A percentile compares a stretch with the other conserved stretches of the same genome.
Conservation (phyloP, 1,284 basidiomycete species). For the Waitea zeae region DNA sequence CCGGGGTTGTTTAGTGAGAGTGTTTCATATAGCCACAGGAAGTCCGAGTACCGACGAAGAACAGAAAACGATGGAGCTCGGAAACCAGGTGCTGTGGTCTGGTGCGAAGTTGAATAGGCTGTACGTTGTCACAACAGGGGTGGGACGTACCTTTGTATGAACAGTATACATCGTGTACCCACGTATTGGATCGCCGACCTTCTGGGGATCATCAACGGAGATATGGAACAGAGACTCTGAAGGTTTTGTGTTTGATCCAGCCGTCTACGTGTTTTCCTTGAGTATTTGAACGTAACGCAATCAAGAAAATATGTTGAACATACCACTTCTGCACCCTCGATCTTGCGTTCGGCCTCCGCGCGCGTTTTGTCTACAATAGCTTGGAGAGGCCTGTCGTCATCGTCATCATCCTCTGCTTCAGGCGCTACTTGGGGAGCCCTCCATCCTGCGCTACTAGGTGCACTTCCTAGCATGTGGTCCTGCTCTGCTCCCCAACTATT, state of each 20-base stretch:
- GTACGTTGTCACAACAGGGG: conserved; percentile 2
- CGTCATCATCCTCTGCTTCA: neutral
- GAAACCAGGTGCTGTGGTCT: conserved; percentile 76
- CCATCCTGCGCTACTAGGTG: neutral
- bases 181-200: conserved; percentile 82
- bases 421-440: too few relatives aligned
- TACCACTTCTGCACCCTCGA: neutral
- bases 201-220: conserved; percentile 83
- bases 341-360: neutral
- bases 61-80: conserved; percentile 77
- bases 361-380: neutral
- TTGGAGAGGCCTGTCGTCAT: neutral
- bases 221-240: conserved; percentile 53
- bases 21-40: conserved; percentile 91
- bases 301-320: neutral
- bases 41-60: conserved; percentile 90
- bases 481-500: conserved; percentile 3
- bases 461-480: conserved; percentile 9
- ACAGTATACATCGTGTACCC: conserved; percentile 93
- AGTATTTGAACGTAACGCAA: neutral
- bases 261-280: conserved; percentile 20
- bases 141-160: conserved; percentile 50
- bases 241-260: too few relatives aligned
- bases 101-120: conserved; percentile 1
- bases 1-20: conserved; percentile 89